Conservation (phyloP, 2,329 filamentous ascomycete genomes). For the Botryosphaeria dothidea region DNA sequence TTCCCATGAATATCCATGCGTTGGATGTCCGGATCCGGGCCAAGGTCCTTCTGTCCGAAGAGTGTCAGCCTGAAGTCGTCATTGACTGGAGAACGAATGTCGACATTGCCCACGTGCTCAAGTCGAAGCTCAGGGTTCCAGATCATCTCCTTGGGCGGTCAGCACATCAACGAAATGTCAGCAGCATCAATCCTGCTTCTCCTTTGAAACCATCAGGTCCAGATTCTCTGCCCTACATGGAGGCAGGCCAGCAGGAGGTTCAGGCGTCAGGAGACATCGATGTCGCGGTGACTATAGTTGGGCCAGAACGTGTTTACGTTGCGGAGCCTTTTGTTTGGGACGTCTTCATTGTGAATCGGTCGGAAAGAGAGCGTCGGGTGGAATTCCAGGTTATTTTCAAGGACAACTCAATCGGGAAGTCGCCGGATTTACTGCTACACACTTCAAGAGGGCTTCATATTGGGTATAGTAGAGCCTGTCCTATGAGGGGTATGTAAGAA, state of each 20-base stretch:
- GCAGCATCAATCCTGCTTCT: not conserved
- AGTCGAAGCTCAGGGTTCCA: slow-evolving; percentile 37
- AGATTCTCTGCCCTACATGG: slow-evolving; percentile 31
- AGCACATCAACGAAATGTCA: slow-evolving; percentile 14
- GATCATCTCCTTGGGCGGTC: slow-evolving; percentile 47
- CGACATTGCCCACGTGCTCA: slow-evolving; percentile 60
- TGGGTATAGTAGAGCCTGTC: slow-evolving; percentile 51
- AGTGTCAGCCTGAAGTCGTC: slow-evolving; percentile 61
- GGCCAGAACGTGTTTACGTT: slow-evolving; percentile 59
- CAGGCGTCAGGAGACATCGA: slow-evolving; percentile 57
- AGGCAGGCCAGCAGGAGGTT: slow-evolving; percentile 25
- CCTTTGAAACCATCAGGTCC: slow-evolving; percentile 28
- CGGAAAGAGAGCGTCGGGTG: slow-evolving; percentile 63
- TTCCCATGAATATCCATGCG: slow-evolving; percentile 31
- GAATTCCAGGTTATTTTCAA: slow-evolving; percentile 69
- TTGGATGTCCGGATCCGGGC: slow-evolving; percentile 63
- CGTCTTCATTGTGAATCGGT: slow-evolving; percentile 75
- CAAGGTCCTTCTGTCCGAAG: slow-evolving; percentile 57
- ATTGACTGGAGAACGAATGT: slow-evolving; percentile 70
- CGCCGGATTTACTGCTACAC: slow-evolving; percentile 69
- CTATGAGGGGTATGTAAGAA: not conserved
- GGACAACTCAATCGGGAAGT: slow-evolving; percentile 65
- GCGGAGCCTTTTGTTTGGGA: slow-evolving; percentile 72
- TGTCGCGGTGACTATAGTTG: slow-evolving; percentile 73
- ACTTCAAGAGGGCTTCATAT: slow-evolving; percentile 73